These are phyloP conservation scores for Lyophyllum shimeji DNA, from an alignment of 768 basidiomycete genomes.

Conservation along the genomic window DNA sequence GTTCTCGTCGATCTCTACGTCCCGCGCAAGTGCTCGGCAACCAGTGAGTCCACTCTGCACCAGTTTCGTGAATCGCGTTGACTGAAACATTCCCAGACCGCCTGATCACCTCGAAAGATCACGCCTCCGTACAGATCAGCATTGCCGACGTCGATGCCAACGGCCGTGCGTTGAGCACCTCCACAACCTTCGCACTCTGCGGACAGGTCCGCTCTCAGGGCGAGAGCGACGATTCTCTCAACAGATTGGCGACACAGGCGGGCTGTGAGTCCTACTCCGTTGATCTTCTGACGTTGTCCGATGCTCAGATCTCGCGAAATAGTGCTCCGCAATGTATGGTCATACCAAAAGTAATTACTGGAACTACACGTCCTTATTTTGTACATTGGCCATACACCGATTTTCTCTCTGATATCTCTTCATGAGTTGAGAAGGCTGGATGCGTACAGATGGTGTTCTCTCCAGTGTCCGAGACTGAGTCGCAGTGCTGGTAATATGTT, in stretches of 20 bases:
- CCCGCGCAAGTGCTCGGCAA: conserved; percentile 98
- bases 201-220: conserved; percentile 93
- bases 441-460: too few relatives aligned
- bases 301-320: conserved; percentile 12
- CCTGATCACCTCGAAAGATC: conserved; percentile 98
- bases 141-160: conserved; percentile 91
- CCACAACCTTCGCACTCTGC: conserved; percentile 92
- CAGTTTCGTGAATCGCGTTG: neutral
- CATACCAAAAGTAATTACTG: conserved; percentile 80
- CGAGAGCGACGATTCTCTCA: conserved; percentile 95
- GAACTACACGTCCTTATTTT: conserved; percentile 12
- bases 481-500: neutral
- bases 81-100: conserved; percentile 60
- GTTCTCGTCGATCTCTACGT: conserved; percentile 99
- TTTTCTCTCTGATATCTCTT: neutral
- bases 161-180: conserved; percentile 75
- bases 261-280: conserved; percentile 68
- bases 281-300: neutral
- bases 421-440: neutral
- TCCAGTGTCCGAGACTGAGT: neutral
- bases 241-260: conserved; percentile 92
- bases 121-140: conserved; percentile 96
- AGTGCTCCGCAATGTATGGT: conserved; percentile 98
- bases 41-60: conserved; percentile 61
- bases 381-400: conserved; percentile 11